Evolutionary conservation across 2,329 filamentous ascomycete genomes (phyloP).

Genomic region (Cercospora janseana): DNA sequence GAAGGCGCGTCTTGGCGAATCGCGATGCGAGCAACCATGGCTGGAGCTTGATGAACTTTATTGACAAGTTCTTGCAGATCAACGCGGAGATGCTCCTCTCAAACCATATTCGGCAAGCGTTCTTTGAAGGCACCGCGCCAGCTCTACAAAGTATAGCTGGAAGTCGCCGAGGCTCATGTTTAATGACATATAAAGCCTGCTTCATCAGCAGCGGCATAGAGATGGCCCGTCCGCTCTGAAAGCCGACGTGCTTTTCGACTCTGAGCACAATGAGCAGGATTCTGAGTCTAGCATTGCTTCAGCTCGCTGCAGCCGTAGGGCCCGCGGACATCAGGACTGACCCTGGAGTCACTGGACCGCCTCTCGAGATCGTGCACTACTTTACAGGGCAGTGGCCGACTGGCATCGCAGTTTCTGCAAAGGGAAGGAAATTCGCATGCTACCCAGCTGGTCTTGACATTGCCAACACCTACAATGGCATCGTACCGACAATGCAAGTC

Average conservation of each 20-base stretch:
- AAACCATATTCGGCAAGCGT: slow-evolving; percentile 1
- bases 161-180: too few species aligned
- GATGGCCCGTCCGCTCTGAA: too few species aligned
- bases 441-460: slow-evolving; percentile 41
- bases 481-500: slow-evolving; percentile 45
- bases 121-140: too few species aligned
- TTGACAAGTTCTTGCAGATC: slow-evolving; percentile 1
- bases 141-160: too few species aligned
- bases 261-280: background rate
- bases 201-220: too few species aligned
- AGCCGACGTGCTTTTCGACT: too few species aligned
- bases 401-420: slow-evolving; percentile 50
- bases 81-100: background rate
- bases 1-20: too few species aligned
- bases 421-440: slow-evolving; percentile 51
- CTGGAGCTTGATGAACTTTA: background rate
- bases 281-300: slow-evolving; percentile 9
- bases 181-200: too few species aligned
- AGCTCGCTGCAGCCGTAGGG: slow-evolving; percentile 4
- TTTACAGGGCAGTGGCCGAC: slow-evolving; percentile 51
- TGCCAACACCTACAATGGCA: slow-evolving; percentile 40
- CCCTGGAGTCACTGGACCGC: slow-evolving; percentile 15
- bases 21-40: background rate
- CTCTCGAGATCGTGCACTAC: slow-evolving; percentile 38
- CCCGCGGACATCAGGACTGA: slow-evolving; percentile 22